phyloP scores from a whole-genome alignment of 495 filamentous ascomycete species.

The Penicillium cosmopolitanum region DNA sequence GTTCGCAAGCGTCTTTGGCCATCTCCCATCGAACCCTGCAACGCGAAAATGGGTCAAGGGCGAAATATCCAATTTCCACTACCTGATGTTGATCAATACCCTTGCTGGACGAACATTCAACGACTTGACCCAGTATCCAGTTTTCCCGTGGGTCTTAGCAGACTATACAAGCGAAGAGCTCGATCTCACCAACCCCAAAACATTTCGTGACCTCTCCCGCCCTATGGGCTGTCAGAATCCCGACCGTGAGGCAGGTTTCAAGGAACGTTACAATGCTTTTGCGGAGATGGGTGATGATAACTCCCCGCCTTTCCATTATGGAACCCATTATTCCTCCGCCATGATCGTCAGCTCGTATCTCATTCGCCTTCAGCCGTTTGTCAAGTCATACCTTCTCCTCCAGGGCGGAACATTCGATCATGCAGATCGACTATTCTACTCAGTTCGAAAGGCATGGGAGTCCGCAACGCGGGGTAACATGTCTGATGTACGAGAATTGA shows the following conservation, averaged over 20 bases:
- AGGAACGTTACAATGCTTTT: slow-evolving; percentile 82
- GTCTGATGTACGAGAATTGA: slow-evolving; percentile 90
- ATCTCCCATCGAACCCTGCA: slow-evolving; percentile 70
- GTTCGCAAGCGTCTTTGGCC: slow-evolving; percentile 93
- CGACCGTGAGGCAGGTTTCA: slow-evolving; percentile 73
- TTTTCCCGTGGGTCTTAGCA: slow-evolving; percentile 95
- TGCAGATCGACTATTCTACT: slow-evolving; percentile 92
- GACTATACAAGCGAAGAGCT: slow-evolving; percentile 97
- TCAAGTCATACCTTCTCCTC: slow-evolving; percentile 93
- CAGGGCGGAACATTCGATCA: slow-evolving; percentile 98
- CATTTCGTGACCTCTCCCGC: slow-evolving; percentile 89
- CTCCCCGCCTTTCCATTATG: slow-evolving; percentile 88
- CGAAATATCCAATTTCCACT: slow-evolving; percentile 98
- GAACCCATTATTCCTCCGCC: slow-evolving; percentile 97
- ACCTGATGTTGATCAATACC: slow-evolving; percentile 97
- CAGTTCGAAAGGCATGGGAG: slow-evolving; percentile 85
- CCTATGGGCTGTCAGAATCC: slow-evolving; percentile 94
- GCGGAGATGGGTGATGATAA: slow-evolving; percentile 86
- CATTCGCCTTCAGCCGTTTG: slow-evolving; percentile 93
- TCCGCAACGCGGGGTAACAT: slow-evolving; percentile 90
- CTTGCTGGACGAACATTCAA: slow-evolving; percentile 98
- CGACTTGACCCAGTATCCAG: slow-evolving; percentile 95
- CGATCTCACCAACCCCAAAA: slow-evolving; percentile 78
- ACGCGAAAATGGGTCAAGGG: slow-evolving; percentile 91
- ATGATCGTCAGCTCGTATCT: slow-evolving; percentile 98